Evolutionary conservation across 768 basidiomycete species (phyloP), one percentile per base, ranked within the genome.

Genomic region (Rhodotorula kratochvilovae): DNA sequence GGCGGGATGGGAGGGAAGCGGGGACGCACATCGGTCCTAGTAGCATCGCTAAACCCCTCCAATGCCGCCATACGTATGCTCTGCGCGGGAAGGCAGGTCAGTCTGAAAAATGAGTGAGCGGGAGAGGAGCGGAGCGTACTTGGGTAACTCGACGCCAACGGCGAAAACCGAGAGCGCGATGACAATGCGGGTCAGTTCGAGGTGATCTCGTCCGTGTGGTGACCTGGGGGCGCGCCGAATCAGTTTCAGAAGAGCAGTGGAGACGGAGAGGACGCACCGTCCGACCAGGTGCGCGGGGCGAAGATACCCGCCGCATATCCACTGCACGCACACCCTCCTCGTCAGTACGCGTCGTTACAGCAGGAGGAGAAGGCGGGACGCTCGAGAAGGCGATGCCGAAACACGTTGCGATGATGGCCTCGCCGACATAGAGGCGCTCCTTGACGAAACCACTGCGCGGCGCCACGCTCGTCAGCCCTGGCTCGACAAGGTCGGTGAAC

Each of bases 161-260:
- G 95, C 95, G 79, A 99, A 99, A 1, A 99, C 95, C 29, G 92
- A 92, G 64, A 98, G 90, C 25, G 95, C 96, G 43, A 99, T 86
- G 56, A 98, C 90, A 67, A 98, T 88, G 25, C 96, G 86, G 16
- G 91, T 93, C 27, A 95, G 81, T 81, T 99, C 96, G 68, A 99
- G 85, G 92, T 94, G 69, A 99, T 90, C 33, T 82, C 81, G 81
- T 97, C 91, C 19, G 84, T 82, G 61, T 79, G 70, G 19, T 80
- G 63, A 23, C 77, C 77, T 67, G 61, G 16, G 3, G 0, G 7
- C 4, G 15, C 11, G 61, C 2, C n/a, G 39, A 25, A 31, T 39
- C 55, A 58, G 48, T 27, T 31, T 10, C 33, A 2, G 36, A 5
- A 16, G 17, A 48, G 2, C 13, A 43, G 10, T 3, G 12, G 19